phyloP scores from a whole-genome alignment of 2,329 filamentous ascomycete species.

The Akanthomyces lecanii region DNA sequence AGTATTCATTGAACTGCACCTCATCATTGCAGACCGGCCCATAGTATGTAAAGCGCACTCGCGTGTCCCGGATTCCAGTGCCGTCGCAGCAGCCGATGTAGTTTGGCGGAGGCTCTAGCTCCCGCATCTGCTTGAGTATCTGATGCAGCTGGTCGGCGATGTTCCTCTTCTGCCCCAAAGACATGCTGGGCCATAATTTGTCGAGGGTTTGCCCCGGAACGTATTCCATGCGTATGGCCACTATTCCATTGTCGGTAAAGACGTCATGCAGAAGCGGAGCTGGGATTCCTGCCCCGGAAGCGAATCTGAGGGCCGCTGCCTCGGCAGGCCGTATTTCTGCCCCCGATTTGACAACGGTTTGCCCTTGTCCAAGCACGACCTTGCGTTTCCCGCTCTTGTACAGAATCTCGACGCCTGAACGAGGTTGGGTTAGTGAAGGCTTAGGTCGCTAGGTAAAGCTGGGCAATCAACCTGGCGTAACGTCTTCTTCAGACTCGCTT shows the following conservation, averaged over 20 bases:
- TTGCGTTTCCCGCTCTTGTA: constrained; percentile 23
- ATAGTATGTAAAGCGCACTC: constrained; percentile 22
- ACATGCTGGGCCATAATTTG: constrained; percentile 25
- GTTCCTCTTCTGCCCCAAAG: constrained; percentile 21
- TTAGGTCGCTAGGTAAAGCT: neutral
- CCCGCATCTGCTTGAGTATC: constrained; percentile 25
- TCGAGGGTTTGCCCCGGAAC: constrained; percentile 25
- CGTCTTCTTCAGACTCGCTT: constrained; percentile 22
- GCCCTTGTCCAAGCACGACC: constrained; percentile 23
- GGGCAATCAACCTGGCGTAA: constrained; percentile 22
- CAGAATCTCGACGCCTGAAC: constrained; percentile 22
- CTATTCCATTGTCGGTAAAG: neutral
- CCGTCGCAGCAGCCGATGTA: constrained; percentile 27
- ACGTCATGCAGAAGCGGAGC: constrained; percentile 23
- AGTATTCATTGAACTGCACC: constrained; percentile 25
- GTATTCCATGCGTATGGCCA: constrained; percentile 25
- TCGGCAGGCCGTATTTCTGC: constrained; percentile 24
- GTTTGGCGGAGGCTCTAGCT: constrained; percentile 21
- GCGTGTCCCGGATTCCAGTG: constrained; percentile 25
- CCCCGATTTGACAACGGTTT: constrained; percentile 27
- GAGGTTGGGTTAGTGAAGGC: constrained; percentile 6
- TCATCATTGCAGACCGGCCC: constrained; percentile 23
- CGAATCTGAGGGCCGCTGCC: constrained; percentile 25
- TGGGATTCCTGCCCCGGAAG: constrained; percentile 21
- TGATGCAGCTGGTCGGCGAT: constrained; percentile 25